Evolutionary conservation across 306 rosid genomes (phyloP), one percentile per base, ranked within the genome.

Genomic region (Pachyrhizus erosus): DNA sequence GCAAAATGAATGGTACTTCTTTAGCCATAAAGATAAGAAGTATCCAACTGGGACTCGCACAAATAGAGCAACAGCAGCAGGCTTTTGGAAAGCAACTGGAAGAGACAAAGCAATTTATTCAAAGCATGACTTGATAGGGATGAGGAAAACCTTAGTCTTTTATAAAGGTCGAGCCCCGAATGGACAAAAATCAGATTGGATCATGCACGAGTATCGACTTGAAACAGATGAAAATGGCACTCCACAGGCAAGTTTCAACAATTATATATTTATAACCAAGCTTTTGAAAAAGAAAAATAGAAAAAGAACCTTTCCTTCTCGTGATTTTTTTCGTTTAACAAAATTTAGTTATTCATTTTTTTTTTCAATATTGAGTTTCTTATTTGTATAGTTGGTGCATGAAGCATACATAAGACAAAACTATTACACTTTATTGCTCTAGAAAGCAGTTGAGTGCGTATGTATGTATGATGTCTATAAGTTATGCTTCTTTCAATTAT

Each of bases 1-100:
- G 70, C 92, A 92, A 80, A 89, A 86, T 75, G 98, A 92, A 14
- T 94, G 97, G 97, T 92, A 94, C 70, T 94, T 94, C 82, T 94
- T 94, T 55, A 94, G 98, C 76, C 98, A 94, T 51, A 94, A 94
- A 79, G 98, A 94, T 39, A 94, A 92, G 92, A 94, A 94, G 73
- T 94, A 94, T 89, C 98, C 98, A 14, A 94, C 98, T 2, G 98
- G 98, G 58, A 94, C 97, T 57, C 87, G 98, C 64, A 94, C 98
- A 77, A 94, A 94, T 80, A 92, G 98, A 67, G 97, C 98, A 73
- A 94, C 98, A 1, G 86, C 91, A 21, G 98, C 97, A 17, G 98
- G 98, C 23, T 94, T 94, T 80, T 94, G 98, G 98, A 94, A 94
- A 86, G 98, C 98, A 43, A 94, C 98, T 0, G 98, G 98, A 86